Percentiles rank a stretch among this genome's conserved stretches.
phyloP scores from a whole-genome alignment of 495 filamentous ascomycete species.

The Xanthoparmelia taractica region DNA sequence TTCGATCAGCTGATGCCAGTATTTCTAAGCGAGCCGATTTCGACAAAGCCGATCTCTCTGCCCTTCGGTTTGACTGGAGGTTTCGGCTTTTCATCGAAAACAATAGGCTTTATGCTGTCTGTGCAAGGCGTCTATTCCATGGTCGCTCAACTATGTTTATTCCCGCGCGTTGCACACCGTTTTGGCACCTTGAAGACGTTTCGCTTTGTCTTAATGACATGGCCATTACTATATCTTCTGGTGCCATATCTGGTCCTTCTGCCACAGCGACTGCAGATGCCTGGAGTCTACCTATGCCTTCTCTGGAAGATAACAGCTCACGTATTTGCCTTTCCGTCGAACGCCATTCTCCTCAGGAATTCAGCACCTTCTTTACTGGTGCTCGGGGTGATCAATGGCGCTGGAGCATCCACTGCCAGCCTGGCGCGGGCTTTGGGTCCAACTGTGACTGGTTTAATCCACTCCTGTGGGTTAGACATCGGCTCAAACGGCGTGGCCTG shows the following conservation, averaged over 20 bases:
- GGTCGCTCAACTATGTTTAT: constrained; percentile 71
- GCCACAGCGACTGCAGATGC: constrained; percentile 58
- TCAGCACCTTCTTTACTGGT: constrained; percentile 71
- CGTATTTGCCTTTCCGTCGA: constrained; percentile 78
- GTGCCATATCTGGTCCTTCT: constrained; percentile 87
- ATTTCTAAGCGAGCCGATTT: constrained; percentile 69
- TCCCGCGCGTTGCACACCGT: constrained; percentile 61
- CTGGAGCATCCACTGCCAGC: constrained; percentile 85
- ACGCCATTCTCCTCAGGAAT: constrained; percentile 76
- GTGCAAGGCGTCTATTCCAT: constrained; percentile 88
- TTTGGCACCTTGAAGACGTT: constrained; percentile 75
- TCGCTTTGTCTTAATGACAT: constrained; percentile 66
- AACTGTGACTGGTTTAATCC: constrained; percentile 76
- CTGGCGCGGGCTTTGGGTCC: constrained; percentile 81
- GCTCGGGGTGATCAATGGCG: constrained; percentile 84
- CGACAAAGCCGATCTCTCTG: constrained; percentile 47
- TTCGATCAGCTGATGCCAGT: constrained; percentile 92
- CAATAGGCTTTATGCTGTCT: constrained; percentile 79
- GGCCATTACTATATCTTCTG: constrained; percentile 80
- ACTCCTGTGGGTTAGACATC: constrained; percentile 65
- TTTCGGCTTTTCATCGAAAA: constrained; percentile 70
- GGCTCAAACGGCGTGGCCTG: constrained; percentile 83
- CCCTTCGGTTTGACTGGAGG: constrained; percentile 88
- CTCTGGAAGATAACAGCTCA: constrained; percentile 85
- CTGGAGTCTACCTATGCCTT: constrained; percentile 64